phyloP scores from a whole-genome alignment of 75 land plant species.

The Cryptomeria japonica region DNA sequence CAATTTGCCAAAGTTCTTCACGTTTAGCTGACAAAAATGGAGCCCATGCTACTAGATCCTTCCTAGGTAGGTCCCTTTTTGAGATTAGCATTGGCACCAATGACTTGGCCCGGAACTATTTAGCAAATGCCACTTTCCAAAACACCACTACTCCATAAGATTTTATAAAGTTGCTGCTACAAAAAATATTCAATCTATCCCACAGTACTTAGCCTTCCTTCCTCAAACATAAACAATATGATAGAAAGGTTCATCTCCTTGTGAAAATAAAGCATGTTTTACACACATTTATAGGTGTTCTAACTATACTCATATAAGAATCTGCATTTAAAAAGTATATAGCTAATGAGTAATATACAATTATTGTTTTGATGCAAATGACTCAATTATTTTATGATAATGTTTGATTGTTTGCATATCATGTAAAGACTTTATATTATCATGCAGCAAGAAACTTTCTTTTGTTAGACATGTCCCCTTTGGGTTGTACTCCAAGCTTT shows the following conservation, averaged over 20 bases:
- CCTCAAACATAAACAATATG: too few relatives aligned
- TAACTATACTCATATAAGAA: too few relatives aligned
- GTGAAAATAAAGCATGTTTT: too few relatives aligned
- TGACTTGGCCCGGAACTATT: slow-evolving; percentile 31
- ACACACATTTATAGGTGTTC: too few relatives aligned
- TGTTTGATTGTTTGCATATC: too few relatives aligned
- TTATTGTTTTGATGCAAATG: too few relatives aligned
- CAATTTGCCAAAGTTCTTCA: background rate
- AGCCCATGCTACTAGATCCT: background rate
- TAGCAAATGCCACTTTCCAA: slow-evolving; percentile 14
- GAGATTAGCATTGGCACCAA: slow-evolving; percentile 31
- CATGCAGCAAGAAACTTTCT: background rate
- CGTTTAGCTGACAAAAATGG: background rate
- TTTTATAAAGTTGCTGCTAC: background rate
- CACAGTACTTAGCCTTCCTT: background rate
- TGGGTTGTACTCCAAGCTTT: background rate
- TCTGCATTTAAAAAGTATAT: too few relatives aligned
- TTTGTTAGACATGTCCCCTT: background rate
- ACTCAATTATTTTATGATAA: too few relatives aligned
- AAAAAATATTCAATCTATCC: background rate
- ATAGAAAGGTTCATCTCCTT: too few relatives aligned
- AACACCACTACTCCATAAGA: background rate
- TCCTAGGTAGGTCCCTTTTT: slow-evolving; percentile 21
- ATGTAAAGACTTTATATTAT: background rate
- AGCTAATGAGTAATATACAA: too few relatives aligned